phyloP scores from a whole-genome alignment of 2,329 filamentous ascomycete species.

The Penicillium hordei region DNA sequence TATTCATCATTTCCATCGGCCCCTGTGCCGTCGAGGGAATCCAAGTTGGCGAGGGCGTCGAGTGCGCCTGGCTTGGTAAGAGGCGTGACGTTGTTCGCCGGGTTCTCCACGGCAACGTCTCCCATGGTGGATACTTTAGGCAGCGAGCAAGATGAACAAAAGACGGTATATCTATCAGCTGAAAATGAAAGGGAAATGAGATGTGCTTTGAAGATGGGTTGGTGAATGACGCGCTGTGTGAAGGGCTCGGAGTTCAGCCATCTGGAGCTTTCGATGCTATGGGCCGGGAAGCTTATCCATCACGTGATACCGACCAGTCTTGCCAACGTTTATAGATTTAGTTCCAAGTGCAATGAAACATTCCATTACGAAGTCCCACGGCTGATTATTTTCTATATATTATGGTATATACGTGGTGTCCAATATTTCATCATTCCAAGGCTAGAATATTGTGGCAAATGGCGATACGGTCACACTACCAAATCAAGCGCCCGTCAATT shows the following conservation, averaged over 20 bases:
- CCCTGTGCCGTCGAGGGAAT: slow-evolving; percentile 80
- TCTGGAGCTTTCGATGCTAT: slow-evolving; percentile 20
- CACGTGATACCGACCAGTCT: slow-evolving; percentile 6
- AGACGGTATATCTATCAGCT: not conserved
- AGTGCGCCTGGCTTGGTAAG: slow-evolving; percentile 78
- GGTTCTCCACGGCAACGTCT: slow-evolving; percentile 81
- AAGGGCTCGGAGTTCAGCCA: slow-evolving; percentile 19
- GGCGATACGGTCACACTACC: not conserved
- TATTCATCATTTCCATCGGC: slow-evolving; percentile 89
- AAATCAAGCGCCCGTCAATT: not conserved
- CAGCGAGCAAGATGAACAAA: not conserved
- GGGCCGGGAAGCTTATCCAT: slow-evolving; percentile 8
- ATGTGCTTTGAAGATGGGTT: slow-evolving; percentile 8
- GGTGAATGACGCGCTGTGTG: slow-evolving; percentile 14
- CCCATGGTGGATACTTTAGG: slow-evolving; percentile 61
- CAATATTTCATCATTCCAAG: not conserved
- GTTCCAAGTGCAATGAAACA: not conserved
- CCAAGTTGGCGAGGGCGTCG: slow-evolving; percentile 80
- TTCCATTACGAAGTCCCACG: not conserved
- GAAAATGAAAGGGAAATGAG: not conserved
- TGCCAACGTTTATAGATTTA: not conserved
- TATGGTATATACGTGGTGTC: too few species aligned
- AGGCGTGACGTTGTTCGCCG: slow-evolving; percentile 69
- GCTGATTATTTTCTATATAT: not conserved
- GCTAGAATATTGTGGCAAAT: not conserved